Base-by-base conservation (phyloP, 2,329 filamentous ascomycete genomes). In the Microdochium bolleyi region DNA sequence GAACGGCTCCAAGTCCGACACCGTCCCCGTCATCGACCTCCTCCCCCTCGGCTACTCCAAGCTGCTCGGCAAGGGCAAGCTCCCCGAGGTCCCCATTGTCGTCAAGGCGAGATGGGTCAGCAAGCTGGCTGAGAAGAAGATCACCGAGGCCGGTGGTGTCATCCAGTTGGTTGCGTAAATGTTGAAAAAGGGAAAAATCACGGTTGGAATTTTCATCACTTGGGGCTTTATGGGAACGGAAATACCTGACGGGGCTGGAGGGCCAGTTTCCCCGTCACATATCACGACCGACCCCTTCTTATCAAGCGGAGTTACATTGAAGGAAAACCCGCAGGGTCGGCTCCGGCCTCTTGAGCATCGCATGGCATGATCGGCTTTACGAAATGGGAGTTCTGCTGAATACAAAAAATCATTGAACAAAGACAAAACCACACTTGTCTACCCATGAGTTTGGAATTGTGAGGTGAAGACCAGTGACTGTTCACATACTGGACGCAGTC, bases 91-190 rank as follows among this genome's bases (percentile, higher is more conserved):
- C 69, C 94, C 94, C 64, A 76, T 99, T 68, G 89, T 99, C 69
- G 92, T 99, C 64, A 89, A 89, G 72, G 92, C 94, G 65, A 83
- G 94, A 73, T 97, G 91, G 82, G 89, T 99, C 77, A 91, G 86
- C 83, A 88, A 88, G 73, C 86, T 96, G 74, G 94, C 94, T 64
- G 94, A 99, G 87, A 83, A 89, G 80, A 99, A 99, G 88, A 96
- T 99, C 78, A 95, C 89, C 74, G 90, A 94, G 76, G 92, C 92
- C 69, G 94, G 94, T 75, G 92, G 92, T 77, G 89, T 96, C 70
- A 81, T 95, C 69, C 90, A 96, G 84, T 83, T 96, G 73, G 89
- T 96, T 70, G 92, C 91, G 78, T 96, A 88, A 82, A 56, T 50
- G 49, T 50, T 24, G 24, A 30, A 50, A 41, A 54, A 49, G 27